Evolutionary conservation across 2,329 filamentous ascomycete genomes (phyloP).

Genomic region (Hymenoscyphus repandus): DNA sequence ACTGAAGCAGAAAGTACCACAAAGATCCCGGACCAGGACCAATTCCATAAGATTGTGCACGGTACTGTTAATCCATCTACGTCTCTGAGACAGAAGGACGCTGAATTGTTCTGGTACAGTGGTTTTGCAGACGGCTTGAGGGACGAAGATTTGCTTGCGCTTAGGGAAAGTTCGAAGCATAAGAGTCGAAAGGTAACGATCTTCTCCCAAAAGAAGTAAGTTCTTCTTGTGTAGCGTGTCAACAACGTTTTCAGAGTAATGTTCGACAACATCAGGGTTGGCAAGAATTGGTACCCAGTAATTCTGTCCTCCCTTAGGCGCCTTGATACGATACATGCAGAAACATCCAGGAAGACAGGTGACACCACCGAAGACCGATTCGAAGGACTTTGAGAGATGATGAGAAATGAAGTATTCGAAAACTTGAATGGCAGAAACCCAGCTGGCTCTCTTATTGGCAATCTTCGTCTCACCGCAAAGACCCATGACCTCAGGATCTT

Average conservation of each 20-base stretch:
- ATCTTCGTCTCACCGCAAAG: conserved; percentile 99
- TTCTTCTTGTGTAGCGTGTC: conserved; percentile 99
- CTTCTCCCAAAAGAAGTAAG: conserved; percentile 81
- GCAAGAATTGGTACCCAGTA: conserved; percentile 99
- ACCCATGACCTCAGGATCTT: conserved; percentile 98
- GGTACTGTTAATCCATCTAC: conserved; percentile 99
- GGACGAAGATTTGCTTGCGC: conserved; percentile 97
- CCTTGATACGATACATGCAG: conserved; percentile 99
- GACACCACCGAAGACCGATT: conserved; percentile 97
- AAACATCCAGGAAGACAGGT: conserved; percentile 98
- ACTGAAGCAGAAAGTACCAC: conserved; percentile 98
- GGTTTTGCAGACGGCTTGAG: conserved; percentile 98
- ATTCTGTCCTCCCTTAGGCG: conserved; percentile 95
- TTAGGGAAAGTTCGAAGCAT: conserved; percentile 99
- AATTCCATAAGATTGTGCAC: conserved; percentile 99
- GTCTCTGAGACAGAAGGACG: conserved; percentile 87
- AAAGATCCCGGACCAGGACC: conserved; percentile 89
- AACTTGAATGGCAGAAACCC: conserved; percentile 97
- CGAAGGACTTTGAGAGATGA: conserved; percentile 93
- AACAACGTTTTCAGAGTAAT: conserved; percentile 98
- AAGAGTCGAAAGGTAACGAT: conserved; percentile 91
- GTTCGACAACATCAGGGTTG: conserved; percentile 97
- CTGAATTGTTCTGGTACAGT: conserved; percentile 90
- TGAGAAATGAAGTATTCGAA: conserved; percentile 99
- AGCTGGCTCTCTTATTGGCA: conserved; percentile 91